Evolutionary conservation across 768 basidiomycete species (phyloP).

Genomic region (Podaxis rugospora): DNA sequence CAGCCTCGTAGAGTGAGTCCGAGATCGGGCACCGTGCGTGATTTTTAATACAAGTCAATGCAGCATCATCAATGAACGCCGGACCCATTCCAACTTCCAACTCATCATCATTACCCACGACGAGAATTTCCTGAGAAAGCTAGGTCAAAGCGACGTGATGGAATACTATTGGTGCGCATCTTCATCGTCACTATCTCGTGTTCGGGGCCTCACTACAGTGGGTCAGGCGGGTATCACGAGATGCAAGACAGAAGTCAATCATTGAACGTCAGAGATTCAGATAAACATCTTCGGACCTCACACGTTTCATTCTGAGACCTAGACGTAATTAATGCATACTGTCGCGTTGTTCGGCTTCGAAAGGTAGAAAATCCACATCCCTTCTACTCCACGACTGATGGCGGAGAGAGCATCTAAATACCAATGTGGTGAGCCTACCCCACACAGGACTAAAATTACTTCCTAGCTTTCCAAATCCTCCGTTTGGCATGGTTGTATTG

Average conservation of each 20-base stretch:
- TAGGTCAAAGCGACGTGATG: conserved; percentile 90
- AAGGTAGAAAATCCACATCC: too few species aligned
- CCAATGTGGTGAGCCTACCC: not conserved
- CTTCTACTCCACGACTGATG: too few species aligned
- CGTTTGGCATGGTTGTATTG: not conserved
- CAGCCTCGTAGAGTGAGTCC: conserved; percentile 84
- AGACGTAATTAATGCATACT: not conserved
- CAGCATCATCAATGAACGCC: conserved; percentile 93
- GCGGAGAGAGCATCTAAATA: too few species aligned
- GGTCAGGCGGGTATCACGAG: conserved; percentile 74
- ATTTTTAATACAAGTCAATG: conserved; percentile 5
- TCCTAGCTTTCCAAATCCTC: not conserved
- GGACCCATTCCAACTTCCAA: conserved; percentile 89
- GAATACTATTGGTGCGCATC: conserved; percentile 85
- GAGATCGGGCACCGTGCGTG: conserved; percentile 1
- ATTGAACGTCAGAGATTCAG: conserved; percentile 69
- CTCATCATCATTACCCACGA: conserved; percentile 97
- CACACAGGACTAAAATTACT: not conserved
- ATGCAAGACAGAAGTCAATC: conserved; percentile 70
- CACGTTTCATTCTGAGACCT: not conserved
- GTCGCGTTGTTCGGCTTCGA: too few species aligned
- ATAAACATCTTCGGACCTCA: conserved; percentile 21
- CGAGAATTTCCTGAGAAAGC: conserved; percentile 87
- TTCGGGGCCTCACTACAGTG: conserved; percentile 4
- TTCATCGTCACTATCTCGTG: not conserved